Percentiles rank a stretch among this genome's conserved stretches.
phyloP scores from a whole-genome alignment of 495 filamentous ascomycete genomes.

The Hypoxylon intermedium region DNA sequence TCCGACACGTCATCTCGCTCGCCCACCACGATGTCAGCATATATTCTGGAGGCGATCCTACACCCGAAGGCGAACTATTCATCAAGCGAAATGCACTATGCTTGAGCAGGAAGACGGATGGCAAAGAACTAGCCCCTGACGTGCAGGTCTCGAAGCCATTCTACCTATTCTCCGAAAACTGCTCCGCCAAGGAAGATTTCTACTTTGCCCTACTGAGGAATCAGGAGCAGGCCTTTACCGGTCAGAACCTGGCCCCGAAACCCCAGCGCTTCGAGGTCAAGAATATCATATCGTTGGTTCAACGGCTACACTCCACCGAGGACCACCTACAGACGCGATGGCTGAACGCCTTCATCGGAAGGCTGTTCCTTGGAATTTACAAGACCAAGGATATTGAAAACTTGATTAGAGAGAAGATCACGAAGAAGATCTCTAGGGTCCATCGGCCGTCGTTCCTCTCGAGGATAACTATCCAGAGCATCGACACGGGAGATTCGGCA shows the following conservation, averaged over 20 bases:
- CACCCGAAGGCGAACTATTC: conserved; percentile 91
- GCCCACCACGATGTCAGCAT: conserved; percentile 86
- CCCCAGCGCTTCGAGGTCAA: conserved; percentile 82
- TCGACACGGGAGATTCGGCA: conserved; percentile 85
- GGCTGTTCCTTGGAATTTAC: conserved; percentile 86
- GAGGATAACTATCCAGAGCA: conserved; percentile 75
- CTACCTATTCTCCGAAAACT: conserved; percentile 91
- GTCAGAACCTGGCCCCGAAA: conserved; percentile 66
- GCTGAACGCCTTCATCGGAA: conserved; percentile 89
- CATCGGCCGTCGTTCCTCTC: conserved; percentile 90
- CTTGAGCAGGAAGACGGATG: conserved; percentile 72
- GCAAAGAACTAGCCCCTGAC: conserved; percentile 60
- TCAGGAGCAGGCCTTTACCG: conserved; percentile 69
- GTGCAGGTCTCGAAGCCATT: conserved; percentile 76
- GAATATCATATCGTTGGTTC: conserved; percentile 85
- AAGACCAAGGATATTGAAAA: conserved; percentile 82
- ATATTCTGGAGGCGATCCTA: conserved; percentile 79
- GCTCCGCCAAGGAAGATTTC: conserved; percentile 96
- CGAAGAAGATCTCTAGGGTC: conserved; percentile 94
- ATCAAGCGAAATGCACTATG: conserved; percentile 95
- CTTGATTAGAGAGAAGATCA: conserved; percentile 81
- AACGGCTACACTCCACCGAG: conserved; percentile 88
- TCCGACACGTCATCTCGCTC: conserved; percentile 91
- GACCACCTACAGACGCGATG: conserved; percentile 91
- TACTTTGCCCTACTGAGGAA: conserved; percentile 91